Evolutionary conservation across 2,329 filamentous ascomycete species (phyloP).

Genomic region (Sclerotiophoma versabilis): DNA sequence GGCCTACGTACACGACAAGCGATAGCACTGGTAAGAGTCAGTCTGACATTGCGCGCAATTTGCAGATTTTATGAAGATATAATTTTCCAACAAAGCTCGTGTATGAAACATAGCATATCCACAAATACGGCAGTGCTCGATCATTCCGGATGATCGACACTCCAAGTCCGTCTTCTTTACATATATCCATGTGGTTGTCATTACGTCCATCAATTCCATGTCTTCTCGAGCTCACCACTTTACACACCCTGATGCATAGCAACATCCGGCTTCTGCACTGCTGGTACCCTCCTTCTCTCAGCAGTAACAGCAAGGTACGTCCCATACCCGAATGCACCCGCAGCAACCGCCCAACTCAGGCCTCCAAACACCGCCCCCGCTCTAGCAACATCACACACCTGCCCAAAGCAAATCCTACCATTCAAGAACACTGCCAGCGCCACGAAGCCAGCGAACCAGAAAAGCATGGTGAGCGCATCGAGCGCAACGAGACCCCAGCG

Average conservation of each 20-base stretch:
- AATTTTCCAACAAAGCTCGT: too few species aligned
- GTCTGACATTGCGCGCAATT: too few species aligned
- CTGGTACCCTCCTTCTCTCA: conserved; percentile 20
- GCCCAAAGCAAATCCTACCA: conserved; percentile 62
- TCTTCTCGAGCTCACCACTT: not conserved
- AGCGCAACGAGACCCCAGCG: conserved; percentile 65
- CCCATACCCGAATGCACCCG: conserved; percentile 47
- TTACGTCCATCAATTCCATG: not conserved
- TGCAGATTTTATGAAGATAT: too few species aligned
- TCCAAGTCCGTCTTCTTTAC: not conserved
- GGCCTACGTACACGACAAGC: too few species aligned
- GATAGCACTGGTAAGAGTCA: too few species aligned
- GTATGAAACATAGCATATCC: too few species aligned
- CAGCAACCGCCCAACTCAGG: conserved; percentile 64
- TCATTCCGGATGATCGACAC: conserved; percentile 33
- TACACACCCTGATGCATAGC: conserved; percentile 54
- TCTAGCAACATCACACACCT: conserved; percentile 66
- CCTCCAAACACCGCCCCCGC: conserved; percentile 72
- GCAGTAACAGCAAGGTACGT: conserved; percentile 43
- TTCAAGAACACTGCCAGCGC: conserved; percentile 73
- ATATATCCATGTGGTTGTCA: not conserved
- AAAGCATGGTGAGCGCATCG: conserved; percentile 77
- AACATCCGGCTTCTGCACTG: conserved; percentile 34
- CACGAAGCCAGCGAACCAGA: conserved; percentile 90
- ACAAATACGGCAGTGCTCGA: not conserved